These are phyloP conservation scores for Naganishia albida DNA, from an alignment of 1,284 basidiomycete genomes.

Conservation along the genomic window DNA sequence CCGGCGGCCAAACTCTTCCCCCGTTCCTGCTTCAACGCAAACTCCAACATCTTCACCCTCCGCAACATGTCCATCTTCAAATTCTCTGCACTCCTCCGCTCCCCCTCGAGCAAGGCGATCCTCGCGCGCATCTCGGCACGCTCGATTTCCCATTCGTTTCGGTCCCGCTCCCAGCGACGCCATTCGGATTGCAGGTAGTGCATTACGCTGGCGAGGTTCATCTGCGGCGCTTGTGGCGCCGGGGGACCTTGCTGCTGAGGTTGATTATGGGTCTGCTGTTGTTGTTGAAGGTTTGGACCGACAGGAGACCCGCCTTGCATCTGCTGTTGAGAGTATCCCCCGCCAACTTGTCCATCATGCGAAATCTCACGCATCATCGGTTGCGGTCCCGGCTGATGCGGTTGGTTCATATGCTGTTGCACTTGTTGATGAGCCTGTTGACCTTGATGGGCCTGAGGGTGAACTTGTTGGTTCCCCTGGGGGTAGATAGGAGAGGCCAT, in stretches of 20 bases:
- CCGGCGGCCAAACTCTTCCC: slow-evolving; percentile 71
- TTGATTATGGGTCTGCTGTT: slow-evolving; percentile 28
- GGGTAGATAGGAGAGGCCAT: slow-evolving; percentile 18
- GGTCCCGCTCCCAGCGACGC: slow-evolving; percentile 91
- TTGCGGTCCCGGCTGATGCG: slow-evolving; percentile 10
- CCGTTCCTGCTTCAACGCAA: slow-evolving; percentile 88
- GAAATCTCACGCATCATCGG: slow-evolving; percentile 26
- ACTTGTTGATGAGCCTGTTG: neutral
- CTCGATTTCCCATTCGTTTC: slow-evolving; percentile 99
- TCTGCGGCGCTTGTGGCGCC: slow-evolving; percentile 67
- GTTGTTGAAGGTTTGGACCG: neutral
- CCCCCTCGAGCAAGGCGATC: slow-evolving; percentile 95
- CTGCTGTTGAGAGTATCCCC: slow-evolving; percentile 5
- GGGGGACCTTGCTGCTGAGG: slow-evolving; percentile 66
- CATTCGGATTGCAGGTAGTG: slow-evolving; percentile 98
- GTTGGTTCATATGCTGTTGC: neutral
- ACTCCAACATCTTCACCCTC: slow-evolving; percentile 98
- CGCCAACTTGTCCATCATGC: slow-evolving; percentile 21
- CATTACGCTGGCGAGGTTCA: slow-evolving; percentile 89
- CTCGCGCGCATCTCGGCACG: slow-evolving; percentile 95
- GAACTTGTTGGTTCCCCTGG: neutral
- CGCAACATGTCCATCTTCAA: slow-evolving; percentile 93
- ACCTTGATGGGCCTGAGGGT: neutral
- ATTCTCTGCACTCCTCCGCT: slow-evolving; percentile 93
- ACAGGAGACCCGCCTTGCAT: slow-evolving; percentile 2